A percentile compares a stretch with the other conserved stretches of the same genome.
phyloP scores from a whole-genome alignment of 495 filamentous ascomycete genomes.

The Daldinia grandis region DNA sequence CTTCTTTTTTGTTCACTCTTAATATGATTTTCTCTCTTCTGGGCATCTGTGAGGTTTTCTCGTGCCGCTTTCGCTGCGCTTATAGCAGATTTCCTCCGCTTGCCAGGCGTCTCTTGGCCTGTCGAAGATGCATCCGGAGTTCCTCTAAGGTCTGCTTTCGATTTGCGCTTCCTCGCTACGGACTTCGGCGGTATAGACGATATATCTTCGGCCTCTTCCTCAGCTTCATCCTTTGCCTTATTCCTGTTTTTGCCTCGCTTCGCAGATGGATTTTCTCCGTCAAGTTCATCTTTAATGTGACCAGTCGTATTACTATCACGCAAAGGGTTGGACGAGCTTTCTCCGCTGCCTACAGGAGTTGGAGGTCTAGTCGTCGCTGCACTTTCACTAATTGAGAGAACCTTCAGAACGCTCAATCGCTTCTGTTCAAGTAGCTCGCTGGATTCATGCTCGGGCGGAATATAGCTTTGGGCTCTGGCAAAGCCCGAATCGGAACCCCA shows the following conservation, averaged over 20 bases:
- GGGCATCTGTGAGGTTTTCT: conserved; percentile 82
- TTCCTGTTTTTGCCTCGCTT: conserved; percentile 61
- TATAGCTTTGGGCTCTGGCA: conserved; percentile 61
- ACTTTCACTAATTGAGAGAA: conserved; percentile 61
- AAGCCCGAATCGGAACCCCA: conserved; percentile 76
- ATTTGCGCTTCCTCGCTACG: conserved; percentile 49
- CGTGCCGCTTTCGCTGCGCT: conserved; percentile 60
- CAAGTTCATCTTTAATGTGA: conserved; percentile 48
- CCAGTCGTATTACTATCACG: conserved; percentile 27
- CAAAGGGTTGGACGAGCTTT: conserved; percentile 43
- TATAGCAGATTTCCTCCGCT: conserved; percentile 40
- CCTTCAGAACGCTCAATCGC: conserved; percentile 62
- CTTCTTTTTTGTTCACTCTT: conserved; percentile 87
- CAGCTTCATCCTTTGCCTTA: conserved; percentile 38
- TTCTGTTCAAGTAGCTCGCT: conserved; percentile 62
- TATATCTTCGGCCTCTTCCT: conserved; percentile 35
- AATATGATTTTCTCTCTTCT: conserved; percentile 90
- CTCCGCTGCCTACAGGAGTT: conserved; percentile 58
- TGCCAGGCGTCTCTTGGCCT: conserved; percentile 41
- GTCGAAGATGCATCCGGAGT: conserved; percentile 33
- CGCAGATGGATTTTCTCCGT: conserved; percentile 51
- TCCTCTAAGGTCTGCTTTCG: conserved; percentile 43
- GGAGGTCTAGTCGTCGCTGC: conserved; percentile 66
- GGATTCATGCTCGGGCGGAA: conserved; percentile 63
- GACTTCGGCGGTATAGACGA: conserved; percentile 26